These are phyloP conservation scores for Porphyra umbilicalis DNA, from an alignment of 31 red algal genomes.

Conservation along the genomic window DNA sequence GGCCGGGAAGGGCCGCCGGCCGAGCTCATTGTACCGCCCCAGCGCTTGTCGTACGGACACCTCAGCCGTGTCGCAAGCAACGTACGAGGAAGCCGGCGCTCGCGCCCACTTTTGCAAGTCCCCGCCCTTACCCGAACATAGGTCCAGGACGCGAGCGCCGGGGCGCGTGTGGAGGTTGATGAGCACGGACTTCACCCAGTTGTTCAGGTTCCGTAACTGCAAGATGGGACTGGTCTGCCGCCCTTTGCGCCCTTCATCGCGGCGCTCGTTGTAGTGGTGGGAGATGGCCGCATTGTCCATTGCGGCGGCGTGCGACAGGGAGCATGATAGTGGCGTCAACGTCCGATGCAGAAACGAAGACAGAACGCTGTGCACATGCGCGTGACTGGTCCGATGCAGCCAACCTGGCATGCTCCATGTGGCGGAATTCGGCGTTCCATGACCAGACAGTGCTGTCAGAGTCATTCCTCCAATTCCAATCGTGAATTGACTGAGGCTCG, in stretches of 20 bases:
- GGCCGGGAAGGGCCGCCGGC: slow-evolving; percentile 26
- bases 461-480: too few species aligned
- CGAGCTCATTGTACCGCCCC: slow-evolving; percentile 55
- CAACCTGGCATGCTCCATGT: too few species aligned
- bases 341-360: too few species aligned
- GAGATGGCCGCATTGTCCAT: slow-evolving; percentile 65
- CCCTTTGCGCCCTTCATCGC: slow-evolving; percentile 28
- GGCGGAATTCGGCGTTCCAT: too few species aligned
- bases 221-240: slow-evolving; percentile 47
- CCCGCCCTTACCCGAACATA: slow-evolving; percentile 86
- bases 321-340: too few species aligned
- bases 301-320: background rate
- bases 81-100: slow-evolving; percentile 20
- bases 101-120: slow-evolving; percentile 73
- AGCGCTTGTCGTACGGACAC: slow-evolving; percentile 45
- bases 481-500: too few species aligned
- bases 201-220: slow-evolving; percentile 77
- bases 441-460: too few species aligned
- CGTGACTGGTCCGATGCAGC: too few species aligned
- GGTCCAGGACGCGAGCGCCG: slow-evolving; percentile 73
- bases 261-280: slow-evolving; percentile 61
- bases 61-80: slow-evolving; percentile 58
- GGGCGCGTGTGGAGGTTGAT: slow-evolving; percentile 72
- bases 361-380: too few species aligned
- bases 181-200: slow-evolving; percentile 88